Base-by-base conservation (phyloP, 164 flowering plant species). In the Dillenia suffruticosa region DNA sequence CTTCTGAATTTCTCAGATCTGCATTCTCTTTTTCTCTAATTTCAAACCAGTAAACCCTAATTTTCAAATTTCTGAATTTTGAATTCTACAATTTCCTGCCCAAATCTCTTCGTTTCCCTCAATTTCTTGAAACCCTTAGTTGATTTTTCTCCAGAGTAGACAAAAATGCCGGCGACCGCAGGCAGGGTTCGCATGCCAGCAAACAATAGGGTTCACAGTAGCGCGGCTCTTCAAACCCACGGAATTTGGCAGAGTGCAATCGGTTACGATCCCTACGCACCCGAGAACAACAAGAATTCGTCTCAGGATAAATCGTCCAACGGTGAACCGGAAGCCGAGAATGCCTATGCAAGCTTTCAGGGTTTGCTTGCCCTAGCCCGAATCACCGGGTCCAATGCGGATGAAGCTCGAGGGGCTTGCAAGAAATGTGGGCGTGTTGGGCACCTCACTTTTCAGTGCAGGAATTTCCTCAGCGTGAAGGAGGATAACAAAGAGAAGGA, bases 141-240 rank as follows among this genome's bases (percentile, higher is more conserved):
- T 51, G 12, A 40, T 10, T 24, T 24, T 22, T 44, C 13, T 44
- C 48, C 59, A 54, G 59, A 3, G 49, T 10, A n/a, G 50, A 22
- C 12, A 71, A 91, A 80, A 68, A 94, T 89, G 99, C 97, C 97
- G 74, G 99, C 99, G 10, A 94, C 99, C 51, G 99, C 99, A 53
- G 99, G 99, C 47, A 86, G 99, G 75, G 99, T 94, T 87, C 99
- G 99, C 71, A 94, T 94, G 99, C 99, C 99, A 17, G 99, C 99
- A 57, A 94, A 94, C 83, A 94, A 94, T 65, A 74, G 99, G 84
- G 99, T 94, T 56, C 97, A 94, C 70, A 94, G 99, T 63, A 91
- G 97, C 67, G 99, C 97, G 10, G 97, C 99, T 61, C 79, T 94
- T 12, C 99, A 94, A 66, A 94, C 99, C 49, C 99, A 94, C 60